Evolutionary conservation across 257 asterid species (phyloP).

Genomic region (Gentiana macrophylla): DNA sequence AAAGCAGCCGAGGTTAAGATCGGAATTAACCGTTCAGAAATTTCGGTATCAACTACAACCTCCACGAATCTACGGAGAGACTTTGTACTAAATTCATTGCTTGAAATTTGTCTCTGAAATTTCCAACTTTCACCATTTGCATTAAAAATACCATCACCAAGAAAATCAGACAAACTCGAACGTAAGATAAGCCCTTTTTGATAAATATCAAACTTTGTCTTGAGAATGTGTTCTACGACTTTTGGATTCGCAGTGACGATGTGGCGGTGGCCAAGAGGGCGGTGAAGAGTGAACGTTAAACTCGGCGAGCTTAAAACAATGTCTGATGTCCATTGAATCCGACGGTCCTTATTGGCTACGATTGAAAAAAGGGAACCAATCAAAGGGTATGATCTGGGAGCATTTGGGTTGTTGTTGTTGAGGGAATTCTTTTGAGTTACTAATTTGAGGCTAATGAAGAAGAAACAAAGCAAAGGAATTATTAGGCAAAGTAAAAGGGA

Average conservation of each 20-base stretch:
- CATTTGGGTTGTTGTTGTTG: too few species aligned
- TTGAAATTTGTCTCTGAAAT: conserved; percentile 33
- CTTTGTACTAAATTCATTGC: conserved; percentile 39
- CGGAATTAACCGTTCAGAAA: conserved; percentile 25
- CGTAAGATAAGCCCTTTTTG: conserved; percentile 18
- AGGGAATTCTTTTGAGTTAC: background rate
- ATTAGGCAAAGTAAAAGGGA: conserved; percentile 13
- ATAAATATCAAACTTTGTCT: conserved; percentile 23
- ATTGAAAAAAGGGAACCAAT: conserved; percentile 24
- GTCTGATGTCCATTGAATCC: conserved; percentile 31
- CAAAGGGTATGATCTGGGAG: conserved; percentile 32
- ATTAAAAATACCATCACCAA: conserved; percentile 38
- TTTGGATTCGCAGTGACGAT: conserved; percentile 29
- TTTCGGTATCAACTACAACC: conserved; percentile 24
- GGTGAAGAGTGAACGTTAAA: conserved; percentile 23
- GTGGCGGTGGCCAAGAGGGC: conserved; percentile 5
- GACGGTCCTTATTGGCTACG: conserved; percentile 9
- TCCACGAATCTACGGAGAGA: conserved; percentile 27
- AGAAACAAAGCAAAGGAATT: conserved; percentile 18
- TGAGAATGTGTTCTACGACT: conserved; percentile 29
- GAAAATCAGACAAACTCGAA: conserved; percentile 11
- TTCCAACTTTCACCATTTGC: conserved; percentile 38
- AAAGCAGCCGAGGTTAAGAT: conserved; percentile 16
- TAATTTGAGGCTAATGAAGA: conserved; percentile 7
- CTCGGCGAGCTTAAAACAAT: conserved; percentile 18